Evolutionary conservation across 306 rosid species (phyloP).

Genomic region (Astragalus membranaceus): DNA sequence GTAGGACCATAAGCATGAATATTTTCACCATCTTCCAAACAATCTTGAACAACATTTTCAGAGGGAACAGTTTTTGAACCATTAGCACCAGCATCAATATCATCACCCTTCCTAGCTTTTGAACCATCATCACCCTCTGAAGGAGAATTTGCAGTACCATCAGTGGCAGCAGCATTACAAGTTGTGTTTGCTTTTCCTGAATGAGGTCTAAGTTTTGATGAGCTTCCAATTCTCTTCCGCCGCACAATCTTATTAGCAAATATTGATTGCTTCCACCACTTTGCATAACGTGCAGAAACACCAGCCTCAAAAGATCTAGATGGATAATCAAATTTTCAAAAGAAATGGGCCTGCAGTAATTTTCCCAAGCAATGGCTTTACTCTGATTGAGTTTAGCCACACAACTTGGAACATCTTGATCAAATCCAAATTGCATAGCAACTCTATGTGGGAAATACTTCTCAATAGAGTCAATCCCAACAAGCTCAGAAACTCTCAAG

Average conservation of each 20-base stretch:
- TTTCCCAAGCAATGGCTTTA: constrained; percentile 26
- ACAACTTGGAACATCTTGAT: constrained; percentile 41
- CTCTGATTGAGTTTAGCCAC: neutral
- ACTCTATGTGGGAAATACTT: constrained; percentile 50
- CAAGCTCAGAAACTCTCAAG: constrained; percentile 34
- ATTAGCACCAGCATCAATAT: too few relatives aligned
- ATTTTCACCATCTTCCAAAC: too few relatives aligned
- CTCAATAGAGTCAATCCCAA: constrained; percentile 27
- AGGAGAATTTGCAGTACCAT: constrained; percentile 1
- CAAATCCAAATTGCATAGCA: too few relatives aligned
- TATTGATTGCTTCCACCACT: constrained; percentile 17
- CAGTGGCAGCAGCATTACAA: too few relatives aligned
- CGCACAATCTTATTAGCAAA: neutral
- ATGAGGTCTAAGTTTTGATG: neutral
- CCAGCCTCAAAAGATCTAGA: neutral
- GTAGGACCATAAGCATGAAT: too few relatives aligned
- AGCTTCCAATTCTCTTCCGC: neutral
- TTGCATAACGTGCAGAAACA: neutral
- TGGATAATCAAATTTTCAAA: constrained; percentile 23
- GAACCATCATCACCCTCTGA: neutral
- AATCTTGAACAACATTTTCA: too few relatives aligned
- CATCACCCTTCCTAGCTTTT: neutral
- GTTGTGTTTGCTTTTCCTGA: too few relatives aligned
- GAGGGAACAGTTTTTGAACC: too few relatives aligned
- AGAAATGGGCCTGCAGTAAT: constrained; percentile 12